phyloP scores from a whole-genome alignment of 2,329 filamentous ascomycete genomes.

The Alternaria panax region DNA sequence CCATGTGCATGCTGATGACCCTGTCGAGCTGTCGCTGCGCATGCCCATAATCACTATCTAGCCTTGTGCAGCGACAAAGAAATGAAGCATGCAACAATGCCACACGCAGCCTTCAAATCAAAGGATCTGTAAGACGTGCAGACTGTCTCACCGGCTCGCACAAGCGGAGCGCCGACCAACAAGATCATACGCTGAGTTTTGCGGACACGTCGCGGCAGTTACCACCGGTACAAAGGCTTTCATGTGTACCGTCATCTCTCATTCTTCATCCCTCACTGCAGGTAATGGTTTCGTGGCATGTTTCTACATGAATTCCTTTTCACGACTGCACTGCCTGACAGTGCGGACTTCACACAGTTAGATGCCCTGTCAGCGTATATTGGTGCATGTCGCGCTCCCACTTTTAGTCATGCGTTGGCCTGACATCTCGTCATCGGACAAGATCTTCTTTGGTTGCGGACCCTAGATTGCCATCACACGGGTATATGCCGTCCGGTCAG shows the following conservation, averaged over 20 bases:
- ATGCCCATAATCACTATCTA: slow-evolving; percentile 5
- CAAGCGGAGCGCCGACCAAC: slow-evolving; percentile 24
- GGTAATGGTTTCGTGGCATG: neutral
- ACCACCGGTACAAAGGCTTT: neutral
- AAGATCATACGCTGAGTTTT: slow-evolving; percentile 10
- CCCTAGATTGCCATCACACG: neutral
- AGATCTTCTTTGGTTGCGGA: neutral
- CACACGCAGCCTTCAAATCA: slow-evolving; percentile 29
- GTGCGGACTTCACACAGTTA: neutral
- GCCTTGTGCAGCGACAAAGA: slow-evolving; percentile 22
- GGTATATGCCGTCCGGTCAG: neutral
- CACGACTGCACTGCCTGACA: slow-evolving; percentile 1
- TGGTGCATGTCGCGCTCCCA: slow-evolving; percentile 19
- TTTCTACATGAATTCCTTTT: neutral
- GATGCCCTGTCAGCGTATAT: slow-evolving; percentile 22
- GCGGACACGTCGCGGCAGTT: slow-evolving; percentile 5
- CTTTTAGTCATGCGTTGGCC: slow-evolving; percentile 26
- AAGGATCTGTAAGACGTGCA: slow-evolving; percentile 25
- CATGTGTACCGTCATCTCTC: slow-evolving; percentile 4
- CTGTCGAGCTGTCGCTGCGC: slow-evolving; percentile 1
- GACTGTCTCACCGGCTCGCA: slow-evolving; percentile 38
- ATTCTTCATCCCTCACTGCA: neutral
- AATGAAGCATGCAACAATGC: slow-evolving; percentile 28
- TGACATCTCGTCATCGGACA: neutral
- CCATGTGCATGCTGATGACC: slow-evolving; percentile 11